These are phyloP conservation scores for Chiua virens DNA, from an alignment of 768 basidiomycete species.

Conservation along the genomic window DNA sequence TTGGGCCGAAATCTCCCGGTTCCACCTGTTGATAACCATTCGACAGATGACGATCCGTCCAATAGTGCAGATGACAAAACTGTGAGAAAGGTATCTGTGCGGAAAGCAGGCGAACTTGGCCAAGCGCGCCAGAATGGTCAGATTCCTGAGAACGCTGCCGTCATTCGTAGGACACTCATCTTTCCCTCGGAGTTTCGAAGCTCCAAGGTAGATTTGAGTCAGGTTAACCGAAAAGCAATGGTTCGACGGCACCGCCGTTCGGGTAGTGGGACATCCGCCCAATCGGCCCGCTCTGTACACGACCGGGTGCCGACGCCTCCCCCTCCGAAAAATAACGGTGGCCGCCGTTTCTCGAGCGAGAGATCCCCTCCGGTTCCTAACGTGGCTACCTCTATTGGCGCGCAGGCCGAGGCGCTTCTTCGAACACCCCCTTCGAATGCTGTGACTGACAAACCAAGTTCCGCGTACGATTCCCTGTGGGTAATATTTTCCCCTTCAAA, in stretches of 20 bases:
- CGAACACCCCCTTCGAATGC: conserved; percentile 40
- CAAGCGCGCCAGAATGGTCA: conserved; percentile 33
- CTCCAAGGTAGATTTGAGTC: conserved; percentile 56
- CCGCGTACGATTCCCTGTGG: conserved; percentile 78
- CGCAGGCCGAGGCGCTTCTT: conserved; percentile 39
- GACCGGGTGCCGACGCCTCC: conserved; percentile 88
- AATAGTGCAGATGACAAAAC: conserved; percentile 24
- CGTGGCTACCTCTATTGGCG: conserved; percentile 51
- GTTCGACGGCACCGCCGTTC: conserved; percentile 53
- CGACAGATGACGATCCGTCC: conserved; percentile 33
- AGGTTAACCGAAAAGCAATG: conserved; percentile 56
- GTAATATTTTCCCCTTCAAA: conserved; percentile 31
- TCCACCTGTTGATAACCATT: conserved; percentile 24
- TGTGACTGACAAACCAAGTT: conserved; percentile 63
- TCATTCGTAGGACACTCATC: conserved; percentile 80
- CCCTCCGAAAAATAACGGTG: conserved; percentile 56
- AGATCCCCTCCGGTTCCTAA: conserved; percentile 69
- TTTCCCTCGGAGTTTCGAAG: conserved; percentile 66
- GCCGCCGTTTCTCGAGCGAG: conserved; percentile 66
- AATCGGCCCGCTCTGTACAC: conserved; percentile 72
- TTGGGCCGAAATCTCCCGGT: conserved; percentile 16
- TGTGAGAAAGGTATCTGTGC: conserved; percentile 29
- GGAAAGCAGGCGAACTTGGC: conserved; percentile 22
- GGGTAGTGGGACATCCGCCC: conserved; percentile 55
- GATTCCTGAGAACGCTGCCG: conserved; percentile 40